phyloP scores from a whole-genome alignment of 495 filamentous ascomycete species.

The Chaetomidium leptoderma region DNA sequence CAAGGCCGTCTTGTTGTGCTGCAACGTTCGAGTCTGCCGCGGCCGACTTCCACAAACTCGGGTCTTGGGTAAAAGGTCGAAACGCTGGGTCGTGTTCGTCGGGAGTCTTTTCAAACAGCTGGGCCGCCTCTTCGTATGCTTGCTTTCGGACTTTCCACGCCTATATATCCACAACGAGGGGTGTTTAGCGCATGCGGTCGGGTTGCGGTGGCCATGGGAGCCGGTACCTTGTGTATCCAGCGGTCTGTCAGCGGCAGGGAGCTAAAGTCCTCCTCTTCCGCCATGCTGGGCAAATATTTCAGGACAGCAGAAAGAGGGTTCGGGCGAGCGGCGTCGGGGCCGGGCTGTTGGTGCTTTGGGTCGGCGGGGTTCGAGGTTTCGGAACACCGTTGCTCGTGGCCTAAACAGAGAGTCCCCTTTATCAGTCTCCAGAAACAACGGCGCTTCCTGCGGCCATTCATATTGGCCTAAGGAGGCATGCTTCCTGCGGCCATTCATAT shows the following conservation, averaged over 20 bases:
- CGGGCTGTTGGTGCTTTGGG: not conserved
- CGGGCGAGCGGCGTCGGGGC: not conserved
- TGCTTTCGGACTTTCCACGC: conserved; percentile 96
- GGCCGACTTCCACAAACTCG: conserved; percentile 83
- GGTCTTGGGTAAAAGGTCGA: conserved; percentile 77
- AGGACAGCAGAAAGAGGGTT: not conserved
- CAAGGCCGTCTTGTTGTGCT: conserved; percentile 89
- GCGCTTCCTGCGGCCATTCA: conserved; percentile 16
- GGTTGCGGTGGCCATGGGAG: not conserved
- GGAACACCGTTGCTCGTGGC: conserved; percentile 7
- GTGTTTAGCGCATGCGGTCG: not conserved
- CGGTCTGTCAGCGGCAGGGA: conserved; percentile 75
- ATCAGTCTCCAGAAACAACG: conserved; percentile 29
- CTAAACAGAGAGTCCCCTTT: conserved; percentile 19
- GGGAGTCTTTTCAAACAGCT: conserved; percentile 76
- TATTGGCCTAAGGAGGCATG: conserved; percentile 4
- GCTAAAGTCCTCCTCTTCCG: conserved; percentile 80
- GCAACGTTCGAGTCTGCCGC: conserved; percentile 96
- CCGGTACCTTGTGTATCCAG: conserved; percentile 77
- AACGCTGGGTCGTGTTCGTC: conserved; percentile 87
- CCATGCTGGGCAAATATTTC: conserved; percentile 43
- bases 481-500: conserved; percentile 19
- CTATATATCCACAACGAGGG: conserved; percentile 34
- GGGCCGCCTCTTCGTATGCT: conserved; percentile 88
- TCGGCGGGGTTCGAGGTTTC: conserved; percentile 2